phyloP scores from a whole-genome alignment of 495 filamentous ascomycete species.

The Penicillium malachiteum region DNA sequence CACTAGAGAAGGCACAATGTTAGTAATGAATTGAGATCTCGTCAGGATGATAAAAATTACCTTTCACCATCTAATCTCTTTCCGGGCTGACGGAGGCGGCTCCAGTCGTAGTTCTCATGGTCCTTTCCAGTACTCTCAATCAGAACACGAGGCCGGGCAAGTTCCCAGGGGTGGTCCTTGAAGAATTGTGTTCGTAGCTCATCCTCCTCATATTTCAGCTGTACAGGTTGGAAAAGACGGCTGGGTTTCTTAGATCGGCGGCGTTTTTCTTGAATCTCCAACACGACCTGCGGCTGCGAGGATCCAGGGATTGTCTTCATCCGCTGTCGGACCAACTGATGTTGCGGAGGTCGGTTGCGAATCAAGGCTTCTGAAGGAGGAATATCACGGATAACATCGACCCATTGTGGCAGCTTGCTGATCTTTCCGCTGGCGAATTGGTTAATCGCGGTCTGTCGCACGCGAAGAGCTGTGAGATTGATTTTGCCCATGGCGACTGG shows the following conservation, averaged over 20 bases:
- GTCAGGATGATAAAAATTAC: constrained; percentile 43
- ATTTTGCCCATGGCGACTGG: constrained; percentile 59
- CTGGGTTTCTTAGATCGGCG: constrained; percentile 60
- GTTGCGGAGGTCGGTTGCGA: constrained; percentile 64
- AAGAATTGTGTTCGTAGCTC: constrained; percentile 77
- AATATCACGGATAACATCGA: constrained; percentile 65
- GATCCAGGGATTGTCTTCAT: constrained; percentile 38
- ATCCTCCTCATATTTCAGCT: constrained; percentile 84
- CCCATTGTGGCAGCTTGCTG: constrained; percentile 67
- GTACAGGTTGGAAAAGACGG: constrained; percentile 74
- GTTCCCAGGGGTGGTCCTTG: constrained; percentile 93
- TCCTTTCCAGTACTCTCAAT: constrained; percentile 87
- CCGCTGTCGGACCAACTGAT: constrained; percentile 55
- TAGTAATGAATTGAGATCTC: neutral
- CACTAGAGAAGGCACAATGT: constrained; percentile 53
- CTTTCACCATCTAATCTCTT: constrained; percentile 83
- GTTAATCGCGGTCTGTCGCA: constrained; percentile 63
- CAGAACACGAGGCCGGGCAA: constrained; percentile 82
- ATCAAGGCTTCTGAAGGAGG: constrained; percentile 78
- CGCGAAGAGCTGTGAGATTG: constrained; percentile 70
- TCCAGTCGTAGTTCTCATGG: constrained; percentile 74
- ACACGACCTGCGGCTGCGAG: constrained; percentile 37
- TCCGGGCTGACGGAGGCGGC: constrained; percentile 71
- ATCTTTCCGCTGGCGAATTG: constrained; percentile 54
- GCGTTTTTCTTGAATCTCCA: constrained; percentile 40